Evolutionary conservation across 495 filamentous ascomycete genomes (phyloP).

Genomic region (Tuber indicum): DNA sequence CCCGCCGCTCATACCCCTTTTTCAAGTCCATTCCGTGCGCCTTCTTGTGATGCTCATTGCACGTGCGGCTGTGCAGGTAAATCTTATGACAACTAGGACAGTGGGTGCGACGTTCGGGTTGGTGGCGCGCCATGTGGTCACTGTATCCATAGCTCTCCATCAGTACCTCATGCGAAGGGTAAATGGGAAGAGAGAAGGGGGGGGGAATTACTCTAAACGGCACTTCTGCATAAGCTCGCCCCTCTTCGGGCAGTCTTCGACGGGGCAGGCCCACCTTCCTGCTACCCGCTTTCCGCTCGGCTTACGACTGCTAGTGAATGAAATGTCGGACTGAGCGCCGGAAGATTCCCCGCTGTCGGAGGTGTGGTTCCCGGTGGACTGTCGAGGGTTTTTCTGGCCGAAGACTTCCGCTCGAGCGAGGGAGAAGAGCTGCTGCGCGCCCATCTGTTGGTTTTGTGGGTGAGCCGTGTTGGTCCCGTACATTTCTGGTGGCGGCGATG

Average conservation of each 20-base stretch:
- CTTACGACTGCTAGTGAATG: not conserved
- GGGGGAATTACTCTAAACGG: not conserved
- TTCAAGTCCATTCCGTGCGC: not conserved
- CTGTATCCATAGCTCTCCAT: not conserved
- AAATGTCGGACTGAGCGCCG: not conserved
- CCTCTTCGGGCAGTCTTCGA: not conserved
- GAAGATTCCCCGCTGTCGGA: not conserved
- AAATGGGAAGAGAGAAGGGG: not conserved
- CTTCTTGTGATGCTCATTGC: not conserved
- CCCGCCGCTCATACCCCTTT: not conserved
- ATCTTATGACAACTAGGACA: not conserved
- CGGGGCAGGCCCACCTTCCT: not conserved
- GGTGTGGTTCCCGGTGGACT: not conserved
- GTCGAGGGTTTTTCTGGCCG: not conserved
- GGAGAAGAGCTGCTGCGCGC: not conserved
- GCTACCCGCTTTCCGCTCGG: not conserved
- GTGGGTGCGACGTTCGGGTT: not conserved
- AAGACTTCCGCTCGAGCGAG: not conserved
- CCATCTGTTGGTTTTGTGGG: not conserved
- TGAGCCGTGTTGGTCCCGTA: not conserved
- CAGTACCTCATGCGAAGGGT: not conserved
- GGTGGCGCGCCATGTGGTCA: not conserved
- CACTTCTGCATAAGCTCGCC: not conserved
- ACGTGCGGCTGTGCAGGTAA: not conserved
- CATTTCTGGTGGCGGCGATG: not conserved